Conservation (phyloP, 148 eudicot species). For the Drosera capensis region DNA sequence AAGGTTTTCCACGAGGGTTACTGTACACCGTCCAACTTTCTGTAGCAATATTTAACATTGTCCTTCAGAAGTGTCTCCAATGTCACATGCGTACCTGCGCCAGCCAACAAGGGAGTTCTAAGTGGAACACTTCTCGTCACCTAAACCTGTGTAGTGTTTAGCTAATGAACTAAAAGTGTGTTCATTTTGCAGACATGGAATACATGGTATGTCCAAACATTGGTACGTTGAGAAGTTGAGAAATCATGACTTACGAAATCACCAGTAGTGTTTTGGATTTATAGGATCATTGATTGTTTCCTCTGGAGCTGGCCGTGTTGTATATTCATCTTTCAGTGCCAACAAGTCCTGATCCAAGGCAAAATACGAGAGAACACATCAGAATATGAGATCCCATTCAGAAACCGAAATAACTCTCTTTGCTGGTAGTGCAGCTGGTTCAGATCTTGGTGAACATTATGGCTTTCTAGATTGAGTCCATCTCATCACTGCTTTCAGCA, state of each 20-base stretch:
- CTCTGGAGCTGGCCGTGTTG: conserved; percentile 70
- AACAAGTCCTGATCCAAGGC: conserved; percentile 45
- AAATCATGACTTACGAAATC: conserved; percentile 43
- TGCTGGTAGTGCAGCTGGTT: background rate
- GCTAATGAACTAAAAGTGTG: background rate
- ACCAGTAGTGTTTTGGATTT: conserved; percentile 94
- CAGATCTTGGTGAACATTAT: too few species aligned
- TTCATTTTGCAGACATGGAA: background rate
- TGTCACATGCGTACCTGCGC: conserved; percentile 63
- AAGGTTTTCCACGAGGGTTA: too few species aligned
- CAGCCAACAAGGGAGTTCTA: background rate
- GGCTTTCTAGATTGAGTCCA: too few species aligned
- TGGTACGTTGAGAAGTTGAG: background rate
- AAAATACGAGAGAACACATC: background rate
- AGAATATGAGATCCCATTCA: background rate
- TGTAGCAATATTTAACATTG: too few species aligned
- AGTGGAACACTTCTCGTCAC: background rate
- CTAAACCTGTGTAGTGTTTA: background rate
- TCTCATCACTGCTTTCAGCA: too few species aligned
- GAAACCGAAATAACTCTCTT: background rate
- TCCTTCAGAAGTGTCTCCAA: conserved; percentile 69
- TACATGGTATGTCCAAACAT: too few species aligned
- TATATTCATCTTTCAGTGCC: conserved; percentile 80
- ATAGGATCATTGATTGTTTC: conserved; percentile 97
- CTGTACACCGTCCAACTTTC: too few species aligned